Base-by-base conservation (phyloP, 345 rosid genomes). In the Corchorus capsularis region DNA sequence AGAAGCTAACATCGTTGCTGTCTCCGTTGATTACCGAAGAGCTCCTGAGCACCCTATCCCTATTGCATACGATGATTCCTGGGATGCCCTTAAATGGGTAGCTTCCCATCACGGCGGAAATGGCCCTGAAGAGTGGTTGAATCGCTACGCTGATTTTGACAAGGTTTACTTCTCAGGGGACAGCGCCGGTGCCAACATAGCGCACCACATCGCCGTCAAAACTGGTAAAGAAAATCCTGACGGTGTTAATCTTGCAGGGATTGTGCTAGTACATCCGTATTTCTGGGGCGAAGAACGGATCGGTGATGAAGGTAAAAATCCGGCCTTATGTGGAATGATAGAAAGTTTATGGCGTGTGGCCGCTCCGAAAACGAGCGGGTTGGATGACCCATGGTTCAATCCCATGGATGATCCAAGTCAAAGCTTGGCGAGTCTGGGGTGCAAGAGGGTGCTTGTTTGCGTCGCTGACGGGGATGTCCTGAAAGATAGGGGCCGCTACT, bases 381-480 rank as follows among this genome's bases (percentile, higher is more conserved):
- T 57, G 2, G 89, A 87, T 63, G 92, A 91, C 52, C 93, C 89
- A 11, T 75, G 45, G 78, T 3, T 91, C 0, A 84, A 91, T 71
- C 92, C 89, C 53, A 66, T 17, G 2, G 47, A 57, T 8, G 89
- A 83, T 67, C 72, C 89, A 71, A 50, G 74, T 67, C 72, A 91
- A 71, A 50, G 74, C 15, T 7, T 92, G 67, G 72, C 64, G 15
- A 77, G 71, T 15, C 41, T 90, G 34, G 85, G 81, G 64, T 84
- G 88, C 34, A 79, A n/a, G 0, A 82, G 63, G 78, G 77, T 86
- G 56, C 20, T 86, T 80, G 86, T 92, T 0, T 69, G 83, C 68
- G 87, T 86, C 17, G 87, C 89, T 0, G 91, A 79, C 67, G 72
- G 75, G 19, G 91, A 89, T 69, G 0, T 6, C 4, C 41, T 79